Conservation (phyloP, 1,284 basidiomycete genomes). For the Cryptococcus sp. region DNA sequence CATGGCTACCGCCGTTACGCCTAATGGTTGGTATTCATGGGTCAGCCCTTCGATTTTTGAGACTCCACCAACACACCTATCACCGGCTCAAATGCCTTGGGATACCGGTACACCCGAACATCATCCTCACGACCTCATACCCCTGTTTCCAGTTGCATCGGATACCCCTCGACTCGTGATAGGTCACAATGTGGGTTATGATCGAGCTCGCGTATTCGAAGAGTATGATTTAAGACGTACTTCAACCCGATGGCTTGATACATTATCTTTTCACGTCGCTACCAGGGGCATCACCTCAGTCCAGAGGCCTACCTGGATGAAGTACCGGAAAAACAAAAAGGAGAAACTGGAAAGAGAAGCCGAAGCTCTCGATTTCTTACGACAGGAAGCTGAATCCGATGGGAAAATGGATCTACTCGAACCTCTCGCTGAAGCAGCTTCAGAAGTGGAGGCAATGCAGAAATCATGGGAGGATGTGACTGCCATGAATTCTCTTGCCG, state of each 20-base stretch:
- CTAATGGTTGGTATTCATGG: conserved; percentile 91
- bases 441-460: conserved; percentile 28
- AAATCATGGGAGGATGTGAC: conserved; percentile 83
- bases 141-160: conserved; percentile 24
- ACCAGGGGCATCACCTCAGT: conserved; percentile 92
- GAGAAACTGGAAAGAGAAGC: conserved; percentile 40
- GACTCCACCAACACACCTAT: conserved; percentile 16
- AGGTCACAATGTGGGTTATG: conserved; percentile 94
- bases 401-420: conserved; percentile 49
- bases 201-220: conserved; percentile 75
- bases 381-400: conserved; percentile 52
- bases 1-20: conserved; percentile 83
- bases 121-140: conserved; percentile 38
- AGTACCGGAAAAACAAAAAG: conserved; percentile 57
- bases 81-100: conserved; percentile 18
- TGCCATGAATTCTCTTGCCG: conserved; percentile 84
- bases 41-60: conserved; percentile 87
- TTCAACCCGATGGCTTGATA: conserved; percentile 82
- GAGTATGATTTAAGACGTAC: conserved; percentile 75
- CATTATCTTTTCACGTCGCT: conserved; percentile 91
- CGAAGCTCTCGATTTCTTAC: conserved; percentile 40
- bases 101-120: conserved; percentile 19
- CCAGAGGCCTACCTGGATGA: conserved; percentile 89
- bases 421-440: conserved; percentile 19
- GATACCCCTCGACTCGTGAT: conserved; percentile 64